Base-by-base conservation (phyloP, 768 basidiomycete genomes). In the Podaxis mareebaensis region DNA sequence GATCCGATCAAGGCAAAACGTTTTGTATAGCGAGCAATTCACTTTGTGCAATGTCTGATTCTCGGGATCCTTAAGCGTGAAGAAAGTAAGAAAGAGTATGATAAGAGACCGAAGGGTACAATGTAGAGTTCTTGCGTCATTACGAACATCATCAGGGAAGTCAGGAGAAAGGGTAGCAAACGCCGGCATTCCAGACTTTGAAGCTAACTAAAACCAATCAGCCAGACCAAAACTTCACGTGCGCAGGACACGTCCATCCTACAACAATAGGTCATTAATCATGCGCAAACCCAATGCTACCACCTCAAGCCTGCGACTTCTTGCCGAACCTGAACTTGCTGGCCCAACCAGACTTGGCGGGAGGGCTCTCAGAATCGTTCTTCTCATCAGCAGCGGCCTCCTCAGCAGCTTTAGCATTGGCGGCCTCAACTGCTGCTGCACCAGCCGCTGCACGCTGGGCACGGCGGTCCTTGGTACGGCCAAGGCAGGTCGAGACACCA, bases 401-500 rank as follows among this genome's bases (percentile, higher is more conserved):
- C 17, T 38, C 39, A 22, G 60, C 10, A 8, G 60, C 10, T 17
- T 60, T 38, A 24, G 30, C 5, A 28, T 60, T n/a, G 20, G 33
- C 38, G 3, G 54, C n/a, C 15, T 53, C 51, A 36, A 17, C 53
- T 5, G 54, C 36, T 4, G 61, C 22, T 3, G 30, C 10, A 12
- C 17, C 53, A 3, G 28, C 22, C 5, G 61, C 49, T 13, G 24
- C 12, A 26, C 26, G 54, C 1, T 38, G 12, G 5, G 56, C 48
- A 42, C 55, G 48, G 2, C 58, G 56, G 20, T 57, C 60, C 30
- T 38, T 54, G 49, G 61, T 56, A 8, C 64, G 58, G 4, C 67
- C 67, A 30, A 63, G 63, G 64, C 58, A 65, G 7, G 65, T 65
- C 15, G 62, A 56, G 54, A 55, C 28, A 7, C 67, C 60, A 0